Base-by-base conservation (phyloP, 352 stramenopile genomes). In the Pythium sukuiense region DNA sequence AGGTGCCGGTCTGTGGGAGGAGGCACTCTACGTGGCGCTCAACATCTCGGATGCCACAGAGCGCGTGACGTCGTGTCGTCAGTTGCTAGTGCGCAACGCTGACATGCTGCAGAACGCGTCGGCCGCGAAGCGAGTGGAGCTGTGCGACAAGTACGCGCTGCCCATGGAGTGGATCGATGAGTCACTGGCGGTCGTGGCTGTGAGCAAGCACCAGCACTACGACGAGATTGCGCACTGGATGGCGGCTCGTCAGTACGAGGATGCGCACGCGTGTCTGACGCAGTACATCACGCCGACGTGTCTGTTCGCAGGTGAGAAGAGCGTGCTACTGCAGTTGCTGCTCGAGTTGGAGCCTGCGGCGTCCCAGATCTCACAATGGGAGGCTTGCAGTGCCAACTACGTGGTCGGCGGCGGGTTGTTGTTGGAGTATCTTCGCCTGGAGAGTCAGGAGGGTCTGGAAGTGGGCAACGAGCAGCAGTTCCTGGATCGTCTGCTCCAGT, bases 151-250 rank as follows among this genome's bases (percentile, higher is more conserved):
- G 16, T 76, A 89, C 7, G 56, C 46, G 18, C 49, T 93, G 18
- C 83, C 86, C 4, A 62, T 73, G 54, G 73, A 88, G 69, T 95
- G 86, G 84, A 70, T 92, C 35, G 84, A 81, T 43, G 83, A 92
- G 50, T 77, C 84, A 5, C 59, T 92, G 56, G 86, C 86, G 4
- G 69, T 92, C n/a, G 75, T 72, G 24, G 72, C 79, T 8, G 71
- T 83, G 4, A 69, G 62, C 27, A 82, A 80, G 62, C 73, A 73
- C 46, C 76, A 86, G 45, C 75, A 74, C 48, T 78, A 83, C 41
- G 74, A 87, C 24, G 84, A 89, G 71, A 89, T 93, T 63, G 80
- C 80, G 18, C 78, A 92, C 64, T 93, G 82, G 81, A 87, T 93
- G 55, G 75, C 77, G 41, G 81, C 84, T 18, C 73, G 67, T 12